Base-by-base conservation (phyloP, 805 yeast species). In the Suhomyces vadensis region DNA sequence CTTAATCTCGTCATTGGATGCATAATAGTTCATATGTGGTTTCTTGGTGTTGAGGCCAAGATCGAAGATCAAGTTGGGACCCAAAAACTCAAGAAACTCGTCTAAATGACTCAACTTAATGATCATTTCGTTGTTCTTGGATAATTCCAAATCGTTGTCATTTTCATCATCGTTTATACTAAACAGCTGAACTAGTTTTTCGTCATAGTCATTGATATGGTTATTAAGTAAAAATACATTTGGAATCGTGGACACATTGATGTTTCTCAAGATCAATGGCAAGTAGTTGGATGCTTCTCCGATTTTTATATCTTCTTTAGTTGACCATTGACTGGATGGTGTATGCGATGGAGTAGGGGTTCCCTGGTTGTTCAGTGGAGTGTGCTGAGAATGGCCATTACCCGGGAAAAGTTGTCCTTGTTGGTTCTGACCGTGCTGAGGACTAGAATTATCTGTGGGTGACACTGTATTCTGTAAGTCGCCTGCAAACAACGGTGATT, bases 241-340 rank as follows among this genome's bases (percentile, higher is more conserved):
- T 0, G 95, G 92, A 8, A 86, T 79, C 0, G 86, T 75, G 35
- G 75, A 69, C 0, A 83, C 68, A 14, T 87, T 83, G 46, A 84
- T 77, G 33, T 82, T 78, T 46, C 91, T 65, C 21, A 86, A 61
- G 8, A 86, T 69, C 61, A 86, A 79, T 1, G 90, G 91, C 25
- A 85, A 60, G 63, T 83, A 82, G 50, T 83, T 85, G 5, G 87
- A 65, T 0, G 75, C 63, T 41, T 71, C 74, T 2, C 65, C 51
- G 1, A 53, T 46, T 20, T 38, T 38, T 16, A 27, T 7, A 27
- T 38, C 35, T 8, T 38, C 41, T 27, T 38, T 38, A 9, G 13
- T 26, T 17, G 24, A 16, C 25, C 41, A 17, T 27, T 27, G 35
- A 9, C 10, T 33, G 24, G 37, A 33, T 19, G 41, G 41, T 11